Evolutionary conservation across 1,284 basidiomycete species (phyloP), one percentile per base, ranked within the genome.

Genomic region (Rhodotorula mucilaginosa): DNA sequence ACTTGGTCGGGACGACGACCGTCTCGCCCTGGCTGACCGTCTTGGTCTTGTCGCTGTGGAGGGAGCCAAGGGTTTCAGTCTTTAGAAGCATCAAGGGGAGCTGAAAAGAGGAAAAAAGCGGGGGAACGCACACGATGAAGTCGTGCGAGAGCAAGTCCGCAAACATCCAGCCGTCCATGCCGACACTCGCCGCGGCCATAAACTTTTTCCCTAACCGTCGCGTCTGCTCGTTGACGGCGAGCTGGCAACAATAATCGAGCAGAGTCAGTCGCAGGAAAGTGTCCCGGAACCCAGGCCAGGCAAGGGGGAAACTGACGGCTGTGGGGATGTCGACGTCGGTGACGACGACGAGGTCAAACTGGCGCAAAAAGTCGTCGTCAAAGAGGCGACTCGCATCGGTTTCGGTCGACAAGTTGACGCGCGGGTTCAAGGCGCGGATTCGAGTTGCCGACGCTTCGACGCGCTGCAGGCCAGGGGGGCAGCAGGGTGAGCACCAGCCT

Each of bases 161-260:
- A 80, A 98, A 97, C 77, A 96, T 91, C 82, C 91, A 99, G 10
- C 96, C 97, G 61, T 89, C 84, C 71, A 96, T 84, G n/a, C 96
- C 96, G 80, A 92, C 94, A 18, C 90, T 89, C 15, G 90, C 90
- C 0, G 93, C 91, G 26, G 89, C 88, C 79, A 97, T 98, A 81
- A 98, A 91, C 21, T 90, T 89, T 74, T 89, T 91, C 47, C 84
- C 82, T 65, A 87, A 84, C 67, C 84, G 84, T 13, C 57, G 47
- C 8, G 52, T 64, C n/a, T 58, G 23, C 49, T 62, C 59, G 51
- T 64, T 65, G 39, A 57, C 39, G 46, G 58, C 49, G 29, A 67
- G 64, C 61, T 71, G 56, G 19, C 64, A 12, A 18, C 51, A 5
- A 23, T 26, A 26, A 26, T 26, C 26, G 51, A 26, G n/a, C n/a